Conservation (phyloP, 2,329 filamentous ascomycete species). For the Penicillium palitans region DNA sequence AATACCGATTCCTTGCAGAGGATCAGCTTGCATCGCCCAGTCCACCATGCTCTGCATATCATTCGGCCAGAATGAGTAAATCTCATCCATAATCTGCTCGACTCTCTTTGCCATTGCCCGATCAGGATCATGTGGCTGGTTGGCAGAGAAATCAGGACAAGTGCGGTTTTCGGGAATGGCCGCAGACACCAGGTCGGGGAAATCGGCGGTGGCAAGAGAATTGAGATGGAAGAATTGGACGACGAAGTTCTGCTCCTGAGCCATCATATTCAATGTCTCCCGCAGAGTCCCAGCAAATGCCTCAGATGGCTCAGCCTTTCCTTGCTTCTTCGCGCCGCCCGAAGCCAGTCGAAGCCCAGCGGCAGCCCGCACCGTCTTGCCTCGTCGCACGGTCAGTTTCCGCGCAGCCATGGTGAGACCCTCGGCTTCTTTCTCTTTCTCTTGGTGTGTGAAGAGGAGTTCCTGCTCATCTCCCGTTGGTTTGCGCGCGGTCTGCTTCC, state of each 20-base stretch:
- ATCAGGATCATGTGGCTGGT: conserved; percentile 83
- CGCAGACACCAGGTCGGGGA: conserved; percentile 73
- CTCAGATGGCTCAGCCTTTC: conserved; percentile 72
- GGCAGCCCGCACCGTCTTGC: conserved; percentile 65
- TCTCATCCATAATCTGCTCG: conserved; percentile 81
- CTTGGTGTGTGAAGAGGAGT: conserved; percentile 83
- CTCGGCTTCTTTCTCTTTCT: conserved; percentile 79
- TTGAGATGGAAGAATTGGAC: conserved; percentile 96
- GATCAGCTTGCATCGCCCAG: conserved; percentile 78
- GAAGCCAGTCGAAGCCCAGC: conserved; percentile 47
- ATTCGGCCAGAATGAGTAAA: conserved; percentile 77
- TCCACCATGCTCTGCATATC: conserved; percentile 79
- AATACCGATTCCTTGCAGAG: conserved; percentile 88
- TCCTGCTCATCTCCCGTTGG: conserved; percentile 75
- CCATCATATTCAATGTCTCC: conserved; percentile 77
- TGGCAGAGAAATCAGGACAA: conserved; percentile 70
- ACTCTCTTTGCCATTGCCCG: conserved; percentile 81
- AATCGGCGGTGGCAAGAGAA: conserved; percentile 79
- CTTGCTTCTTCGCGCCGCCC: conserved; percentile 58
- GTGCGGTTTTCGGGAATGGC: conserved; percentile 66
- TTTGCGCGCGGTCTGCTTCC: conserved; percentile 78
- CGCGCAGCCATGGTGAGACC: conserved; percentile 71
- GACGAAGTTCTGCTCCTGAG: conserved; percentile 94
- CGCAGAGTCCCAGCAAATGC: conserved; percentile 78
- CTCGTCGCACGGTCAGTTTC: conserved; percentile 91